A percentile compares a stretch with the other conserved stretches of the same genome.
Evolutionary conservation across 2,329 filamentous ascomycete species (phyloP).

Genomic region (Corynespora cassiicola): DNA sequence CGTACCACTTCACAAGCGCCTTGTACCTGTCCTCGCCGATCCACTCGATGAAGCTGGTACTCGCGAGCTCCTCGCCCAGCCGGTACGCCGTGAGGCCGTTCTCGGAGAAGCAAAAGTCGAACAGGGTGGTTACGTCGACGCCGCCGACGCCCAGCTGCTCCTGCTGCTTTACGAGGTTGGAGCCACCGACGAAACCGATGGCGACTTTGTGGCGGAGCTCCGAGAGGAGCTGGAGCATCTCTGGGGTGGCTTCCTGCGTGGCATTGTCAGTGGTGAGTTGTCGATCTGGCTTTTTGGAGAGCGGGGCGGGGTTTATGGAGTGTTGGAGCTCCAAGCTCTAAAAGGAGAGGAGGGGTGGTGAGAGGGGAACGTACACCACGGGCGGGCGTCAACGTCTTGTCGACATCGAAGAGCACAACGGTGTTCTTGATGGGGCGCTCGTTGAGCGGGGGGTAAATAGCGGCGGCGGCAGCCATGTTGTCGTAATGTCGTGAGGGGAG

Average conservation of each 20-base stretch:
- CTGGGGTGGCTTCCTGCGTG: conserved; percentile 70
- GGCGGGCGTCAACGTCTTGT: conserved; percentile 86
- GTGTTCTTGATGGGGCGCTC: conserved; percentile 91
- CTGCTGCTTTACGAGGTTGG: conserved; percentile 91
- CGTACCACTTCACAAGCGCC: conserved; percentile 69
- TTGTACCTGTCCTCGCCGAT: conserved; percentile 90
- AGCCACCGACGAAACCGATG: conserved; percentile 92
- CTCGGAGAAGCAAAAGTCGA: conserved; percentile 98
- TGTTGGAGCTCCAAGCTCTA: not conserved
- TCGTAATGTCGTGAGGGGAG: too few species aligned
- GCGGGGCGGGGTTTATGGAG: not conserved
- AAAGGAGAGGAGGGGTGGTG: not conserved
- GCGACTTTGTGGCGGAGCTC: conserved; percentile 84
- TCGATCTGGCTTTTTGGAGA: conserved; percentile 4
- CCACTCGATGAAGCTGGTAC: conserved; percentile 88
- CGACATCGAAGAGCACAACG: conserved; percentile 94
- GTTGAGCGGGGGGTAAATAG: conserved; percentile 74
- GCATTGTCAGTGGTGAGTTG: conserved; percentile 16
- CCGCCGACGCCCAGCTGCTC: conserved; percentile 81
- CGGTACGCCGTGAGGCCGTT: conserved; percentile 94
- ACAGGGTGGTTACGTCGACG: conserved; percentile 78
- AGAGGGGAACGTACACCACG: conserved; percentile 64
- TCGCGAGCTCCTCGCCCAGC: conserved; percentile 75
- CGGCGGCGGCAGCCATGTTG: conserved; percentile 49
- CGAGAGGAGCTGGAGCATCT: conserved; percentile 83